These are phyloP conservation scores for Penicillium sp. DNA, from an alignment of 2,329 filamentous ascomycete genomes.

Conservation along the genomic window DNA sequence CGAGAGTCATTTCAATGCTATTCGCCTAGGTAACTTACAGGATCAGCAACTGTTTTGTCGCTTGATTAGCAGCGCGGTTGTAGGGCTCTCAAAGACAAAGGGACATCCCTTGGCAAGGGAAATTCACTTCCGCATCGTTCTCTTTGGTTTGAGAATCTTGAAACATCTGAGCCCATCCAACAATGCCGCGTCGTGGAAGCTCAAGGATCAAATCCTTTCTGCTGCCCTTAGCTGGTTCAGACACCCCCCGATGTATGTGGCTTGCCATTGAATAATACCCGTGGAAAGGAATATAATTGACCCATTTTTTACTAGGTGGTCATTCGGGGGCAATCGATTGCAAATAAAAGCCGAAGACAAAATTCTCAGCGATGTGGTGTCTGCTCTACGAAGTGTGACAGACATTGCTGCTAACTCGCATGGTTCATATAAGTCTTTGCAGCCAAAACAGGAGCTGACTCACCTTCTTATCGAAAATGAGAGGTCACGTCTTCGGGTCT, in stretches of 20 bases:
- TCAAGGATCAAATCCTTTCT: constrained; percentile 86
- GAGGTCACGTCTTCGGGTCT: constrained; percentile 76
- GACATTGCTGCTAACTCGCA: constrained; percentile 53
- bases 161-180: constrained; percentile 64
- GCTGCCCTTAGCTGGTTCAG: constrained; percentile 88
- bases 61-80: constrained; percentile 73
- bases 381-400: constrained; percentile 62
- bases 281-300: background rate
- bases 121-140: constrained; percentile 80
- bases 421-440: constrained; percentile 63
- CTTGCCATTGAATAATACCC: background rate
- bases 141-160: constrained; percentile 77
- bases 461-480: constrained; percentile 79
- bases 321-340: constrained; percentile 88
- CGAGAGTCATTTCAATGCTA: constrained; percentile 90
- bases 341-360: constrained; percentile 91
- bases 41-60: constrained; percentile 78
- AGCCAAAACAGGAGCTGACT: constrained; percentile 79
- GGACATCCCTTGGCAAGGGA: constrained; percentile 87
- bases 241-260: constrained; percentile 63
- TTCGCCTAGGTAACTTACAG: constrained; percentile 77
- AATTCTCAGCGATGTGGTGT: constrained; percentile 71
- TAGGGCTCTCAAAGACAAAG: constrained; percentile 66
- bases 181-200: constrained; percentile 68
- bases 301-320: constrained; percentile 61